A percentile compares a stretch with the other conserved stretches of the same genome.
These are phyloP conservation scores for Penicillium paxilli DNA, from an alignment of 495 filamentous ascomycete species.

Conservation along the genomic window DNA sequence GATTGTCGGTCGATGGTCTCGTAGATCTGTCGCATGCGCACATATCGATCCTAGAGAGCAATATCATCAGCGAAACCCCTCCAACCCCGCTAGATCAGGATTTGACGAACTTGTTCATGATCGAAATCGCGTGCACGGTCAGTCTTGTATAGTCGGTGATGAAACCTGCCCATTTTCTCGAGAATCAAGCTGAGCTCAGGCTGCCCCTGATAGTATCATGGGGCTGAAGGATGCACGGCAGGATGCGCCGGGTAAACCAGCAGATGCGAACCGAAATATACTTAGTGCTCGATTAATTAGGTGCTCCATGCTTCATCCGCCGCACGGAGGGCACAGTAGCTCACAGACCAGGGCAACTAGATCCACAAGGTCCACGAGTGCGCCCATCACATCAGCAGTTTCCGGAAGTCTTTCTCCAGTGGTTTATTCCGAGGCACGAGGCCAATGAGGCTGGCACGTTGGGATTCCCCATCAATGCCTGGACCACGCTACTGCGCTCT, in stretches of 20 bases:
- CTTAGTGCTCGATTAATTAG: background rate
- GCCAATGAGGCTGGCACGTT: constrained; percentile 13
- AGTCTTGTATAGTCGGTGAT: constrained; percentile 45
- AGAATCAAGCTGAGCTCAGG: constrained; percentile 1
- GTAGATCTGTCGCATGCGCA: constrained; percentile 49
- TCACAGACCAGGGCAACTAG: background rate
- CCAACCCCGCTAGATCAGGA: background rate
- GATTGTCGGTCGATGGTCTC: constrained; percentile 49
- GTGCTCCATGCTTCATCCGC: background rate
- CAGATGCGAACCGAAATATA: constrained; percentile 6
- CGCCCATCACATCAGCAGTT: background rate
- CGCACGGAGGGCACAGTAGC: background rate
- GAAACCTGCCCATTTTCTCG: constrained; percentile 37
- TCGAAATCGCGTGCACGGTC: constrained; percentile 51
- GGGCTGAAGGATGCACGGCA: background rate
- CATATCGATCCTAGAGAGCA: constrained; percentile 41
- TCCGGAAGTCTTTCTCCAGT: background rate
- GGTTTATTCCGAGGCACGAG: background rate
- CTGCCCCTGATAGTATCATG: background rate
- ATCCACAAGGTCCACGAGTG: background rate
- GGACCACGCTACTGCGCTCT: background rate
- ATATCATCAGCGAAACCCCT: background rate
- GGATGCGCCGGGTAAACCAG: background rate
- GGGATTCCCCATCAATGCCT: background rate
- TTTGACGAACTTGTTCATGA: constrained; percentile 42